These are phyloP conservation scores for Lagenidium sp. DNA, from an alignment of 352 stramenopile species.

Conservation along the genomic window DNA sequence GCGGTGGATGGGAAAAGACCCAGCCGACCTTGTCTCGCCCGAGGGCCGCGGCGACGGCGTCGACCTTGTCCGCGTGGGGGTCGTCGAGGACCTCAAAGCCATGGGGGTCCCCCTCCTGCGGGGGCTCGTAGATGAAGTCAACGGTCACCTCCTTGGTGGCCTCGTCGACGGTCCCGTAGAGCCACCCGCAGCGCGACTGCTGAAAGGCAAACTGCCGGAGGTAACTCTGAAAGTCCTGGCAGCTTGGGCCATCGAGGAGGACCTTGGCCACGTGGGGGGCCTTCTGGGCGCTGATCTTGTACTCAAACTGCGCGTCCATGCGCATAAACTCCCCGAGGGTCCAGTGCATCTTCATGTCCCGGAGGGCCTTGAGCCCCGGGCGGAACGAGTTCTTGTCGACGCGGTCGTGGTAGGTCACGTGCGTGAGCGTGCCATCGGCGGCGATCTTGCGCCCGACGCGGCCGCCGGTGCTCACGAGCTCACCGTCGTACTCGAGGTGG, in stretches of 20 bases:
- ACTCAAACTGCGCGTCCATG: constrained; percentile 97
- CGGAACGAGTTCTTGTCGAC: constrained; percentile 87
- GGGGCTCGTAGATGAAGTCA: constrained; percentile 95
- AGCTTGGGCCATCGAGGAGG: constrained; percentile 82
- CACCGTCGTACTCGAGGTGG: constrained; percentile 68
- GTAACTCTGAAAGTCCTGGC: constrained; percentile 89
- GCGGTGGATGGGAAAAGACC: constrained; percentile 95
- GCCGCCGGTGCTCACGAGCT: constrained; percentile 38
- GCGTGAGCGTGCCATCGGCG: constrained; percentile 71
- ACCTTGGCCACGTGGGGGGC: constrained; percentile 72
- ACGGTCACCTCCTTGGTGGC: constrained; percentile 86
- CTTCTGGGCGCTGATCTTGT: constrained; percentile 95
- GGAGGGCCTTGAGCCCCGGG: constrained; percentile 91
- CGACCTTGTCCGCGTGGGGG: constrained; percentile 74
- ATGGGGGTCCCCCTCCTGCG: constrained; percentile 83
- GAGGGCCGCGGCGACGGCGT: constrained; percentile 80
- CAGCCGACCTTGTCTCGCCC: constrained; percentile 93
- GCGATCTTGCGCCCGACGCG: constrained; percentile 62
- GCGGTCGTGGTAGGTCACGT: constrained; percentile 66
- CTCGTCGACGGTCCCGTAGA: constrained; percentile 90
- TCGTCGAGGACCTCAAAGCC: constrained; percentile 93
- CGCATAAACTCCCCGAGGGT: constrained; percentile 95
- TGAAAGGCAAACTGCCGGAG: constrained; percentile 90
- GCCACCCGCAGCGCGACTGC: constrained; percentile 90
- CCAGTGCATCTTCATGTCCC: constrained; percentile 99